Evolutionary conservation across 2,329 filamentous ascomycete species (phyloP), one percentile per base, ranked within the genome.

Genomic region (Saccharata proteae): DNA sequence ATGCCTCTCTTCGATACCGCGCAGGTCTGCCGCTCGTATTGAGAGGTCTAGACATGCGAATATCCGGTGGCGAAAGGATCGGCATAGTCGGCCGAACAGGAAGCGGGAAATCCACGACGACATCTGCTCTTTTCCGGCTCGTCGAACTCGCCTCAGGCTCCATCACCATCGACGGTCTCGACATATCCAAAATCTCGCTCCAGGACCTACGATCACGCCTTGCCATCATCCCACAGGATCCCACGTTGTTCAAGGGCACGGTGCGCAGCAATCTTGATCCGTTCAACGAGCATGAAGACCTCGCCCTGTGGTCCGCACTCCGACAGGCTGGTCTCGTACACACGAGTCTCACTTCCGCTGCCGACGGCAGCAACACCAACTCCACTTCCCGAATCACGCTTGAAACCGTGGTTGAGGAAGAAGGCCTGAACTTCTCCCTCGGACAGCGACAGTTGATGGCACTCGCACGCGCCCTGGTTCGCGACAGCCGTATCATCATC

Each of bases 381-480:
- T 55, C 59, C 36, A 52, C 57, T n/a, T 55, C 56, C 7, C 74
- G 80, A 34, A 80, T 93, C 38, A 76, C 84, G 41, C 77, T 98
- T 14, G 88, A 96, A 56, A 79, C 71, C 11, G 49, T 74, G 2
- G 88, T 96, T 3, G 85, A 94, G 45, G 90, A 96, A 51, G 88
- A 94, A 59, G 90, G 90, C 0, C 69, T 93, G 38, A 96, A 96
- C 58, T 94, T 93, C 64, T 93, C 84, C 0, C 76, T 96, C 7
- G 88, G 88, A 5, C 88, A 96, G 59, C 75, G 90, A 3, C 90
- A 96, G 57, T 72, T 96, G 29, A 93, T 96, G 80, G 90, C 90
- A 1, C 68, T 98, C 1, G 86, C 86, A 0, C 77, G 90, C 1
- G 90, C 90, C 0, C 71, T 98, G 3, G 88, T 96, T 4, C 77